Evolutionary conservation across 257 asterid species (phyloP).

Genomic region (Catharanthus roseus): DNA sequence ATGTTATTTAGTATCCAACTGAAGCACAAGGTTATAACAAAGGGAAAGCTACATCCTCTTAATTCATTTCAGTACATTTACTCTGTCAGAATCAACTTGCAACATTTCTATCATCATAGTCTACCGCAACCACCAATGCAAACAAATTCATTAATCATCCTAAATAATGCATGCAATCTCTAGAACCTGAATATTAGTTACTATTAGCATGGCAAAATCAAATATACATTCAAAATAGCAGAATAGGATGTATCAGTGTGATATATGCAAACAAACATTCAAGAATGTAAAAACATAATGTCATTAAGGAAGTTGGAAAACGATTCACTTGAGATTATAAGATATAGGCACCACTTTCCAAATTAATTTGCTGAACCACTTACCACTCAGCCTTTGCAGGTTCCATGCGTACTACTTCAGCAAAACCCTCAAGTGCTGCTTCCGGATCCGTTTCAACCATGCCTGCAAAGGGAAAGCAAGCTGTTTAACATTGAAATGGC

Average conservation of each 20-base stretch:
- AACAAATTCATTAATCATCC: neutral
- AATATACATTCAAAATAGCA: neutral
- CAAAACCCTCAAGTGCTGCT: conserved; percentile 91
- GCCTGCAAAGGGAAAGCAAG: conserved; percentile 37
- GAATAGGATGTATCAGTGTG: neutral
- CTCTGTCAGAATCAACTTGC: neutral
- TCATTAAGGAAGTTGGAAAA: neutral
- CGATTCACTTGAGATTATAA: neutral
- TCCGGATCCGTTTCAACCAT: conserved; percentile 87
- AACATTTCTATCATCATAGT: neutral
- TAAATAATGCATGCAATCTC: neutral
- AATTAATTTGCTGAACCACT: conserved; percentile 8
- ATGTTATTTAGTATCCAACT: neutral
- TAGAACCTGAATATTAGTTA: neutral
- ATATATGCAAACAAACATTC: neutral
- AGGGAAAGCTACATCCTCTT: neutral
- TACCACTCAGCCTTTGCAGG: conserved; percentile 97
- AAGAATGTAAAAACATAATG: neutral
- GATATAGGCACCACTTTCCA: neutral
- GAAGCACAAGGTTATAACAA: neutral
- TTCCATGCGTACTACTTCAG: conserved; percentile 89
- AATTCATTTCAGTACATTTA: neutral
- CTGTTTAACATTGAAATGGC: neutral
- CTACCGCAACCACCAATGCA: neutral
- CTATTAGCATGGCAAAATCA: neutral